phyloP scores from a whole-genome alignment of 805 yeast genomes.

The Candida dajiaensis region DNA sequence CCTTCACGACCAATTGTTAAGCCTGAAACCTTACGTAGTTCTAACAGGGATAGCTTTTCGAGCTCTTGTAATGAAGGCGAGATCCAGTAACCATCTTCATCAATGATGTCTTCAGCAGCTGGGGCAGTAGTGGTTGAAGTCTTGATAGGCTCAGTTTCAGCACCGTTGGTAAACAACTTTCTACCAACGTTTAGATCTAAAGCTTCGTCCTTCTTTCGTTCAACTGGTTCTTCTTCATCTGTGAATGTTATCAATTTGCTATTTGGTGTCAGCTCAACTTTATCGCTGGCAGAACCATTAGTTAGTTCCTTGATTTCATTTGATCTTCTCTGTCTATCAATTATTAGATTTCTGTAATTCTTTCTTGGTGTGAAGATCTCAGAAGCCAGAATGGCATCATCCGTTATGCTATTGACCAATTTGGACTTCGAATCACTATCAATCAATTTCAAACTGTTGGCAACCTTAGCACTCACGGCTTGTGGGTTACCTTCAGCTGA shows the following conservation, averaged over 20 bases:
- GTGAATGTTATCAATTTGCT: conserved; percentile 9
- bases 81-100: conserved; percentile 81
- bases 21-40: conserved; percentile 55
- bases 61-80: conserved; percentile 70
- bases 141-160: not conserved
- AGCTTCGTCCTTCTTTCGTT: not conserved
- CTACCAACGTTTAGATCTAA: not conserved
- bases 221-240: conserved; percentile 1
- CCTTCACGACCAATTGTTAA: conserved; percentile 72
- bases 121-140: conserved; percentile 1
- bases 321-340: conserved; percentile 32
- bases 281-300: not conserved
- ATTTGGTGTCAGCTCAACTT: conserved; percentile 5
- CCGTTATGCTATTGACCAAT: conserved; percentile 44
- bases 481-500: not conserved
- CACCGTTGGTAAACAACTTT: not conserved
- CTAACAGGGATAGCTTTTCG: conserved; percentile 49
- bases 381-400: conserved; percentile 63
- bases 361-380: conserved; percentile 63
- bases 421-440: conserved; percentile 13
- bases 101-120: conserved; percentile 10
- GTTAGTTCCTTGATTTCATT: not conserved
- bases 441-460: conserved; percentile 2
- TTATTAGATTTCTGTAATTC: conserved; percentile 46
- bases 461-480: not conserved